Evolutionary conservation across 2,329 filamentous ascomycete species (phyloP).

Genomic region (Grosmannia clavigera): DNA sequence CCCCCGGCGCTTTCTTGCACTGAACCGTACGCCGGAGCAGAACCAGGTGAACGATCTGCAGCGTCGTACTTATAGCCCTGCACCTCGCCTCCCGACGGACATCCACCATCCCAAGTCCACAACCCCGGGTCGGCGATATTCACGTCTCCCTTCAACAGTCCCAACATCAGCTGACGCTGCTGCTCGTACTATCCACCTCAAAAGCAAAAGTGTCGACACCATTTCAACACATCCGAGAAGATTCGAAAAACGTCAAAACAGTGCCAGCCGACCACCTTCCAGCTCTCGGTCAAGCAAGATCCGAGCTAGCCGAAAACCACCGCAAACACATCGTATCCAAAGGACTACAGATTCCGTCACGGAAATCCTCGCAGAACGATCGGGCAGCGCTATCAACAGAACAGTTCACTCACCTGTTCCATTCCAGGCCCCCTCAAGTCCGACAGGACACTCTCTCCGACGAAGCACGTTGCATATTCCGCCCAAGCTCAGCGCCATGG

Average conservation of each 20-base stretch:
- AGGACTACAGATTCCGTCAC: slow-evolving; percentile 13
- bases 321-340: slow-evolving; percentile 17
- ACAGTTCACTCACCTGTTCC: neutral
- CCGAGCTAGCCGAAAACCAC: slow-evolving; percentile 8
- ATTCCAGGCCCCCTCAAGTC: neutral
- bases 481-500: neutral
- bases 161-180: neutral
- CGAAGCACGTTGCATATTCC: neutral
- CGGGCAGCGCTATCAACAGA: slow-evolving; percentile 1
- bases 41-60: slow-evolving; percentile 11
- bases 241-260: neutral
- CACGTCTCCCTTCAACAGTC: slow-evolving; percentile 14
- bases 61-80: slow-evolving; percentile 20
- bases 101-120: slow-evolving; percentile 33
- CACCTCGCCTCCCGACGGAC: slow-evolving; percentile 41
- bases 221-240: neutral
- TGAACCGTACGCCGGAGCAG: slow-evolving; percentile 11
- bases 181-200: neutral
- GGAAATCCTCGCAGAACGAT: slow-evolving; percentile 6
- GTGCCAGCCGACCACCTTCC: neutral
- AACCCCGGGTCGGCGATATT: slow-evolving; percentile 18
- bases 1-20: slow-evolving; percentile 14
- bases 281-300: neutral
- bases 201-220: neutral
- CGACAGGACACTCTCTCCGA: neutral